Evolutionary conservation across 306 rosid species (phyloP).

Genomic region (Ormosia emarginata): DNA sequence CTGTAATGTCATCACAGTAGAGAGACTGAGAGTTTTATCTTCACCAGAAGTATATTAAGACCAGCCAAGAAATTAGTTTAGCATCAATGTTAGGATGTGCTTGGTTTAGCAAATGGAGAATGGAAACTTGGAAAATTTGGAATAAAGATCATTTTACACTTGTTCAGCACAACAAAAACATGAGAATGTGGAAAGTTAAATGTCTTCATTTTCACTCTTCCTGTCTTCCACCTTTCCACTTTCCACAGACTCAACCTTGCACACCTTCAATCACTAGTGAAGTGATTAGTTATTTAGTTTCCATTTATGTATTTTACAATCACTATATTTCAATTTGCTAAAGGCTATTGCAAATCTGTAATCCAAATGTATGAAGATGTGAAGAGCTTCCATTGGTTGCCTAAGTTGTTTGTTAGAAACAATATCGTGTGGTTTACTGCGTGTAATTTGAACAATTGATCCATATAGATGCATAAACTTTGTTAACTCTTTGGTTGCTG

Average conservation of each 20-base stretch:
- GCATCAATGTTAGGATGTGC: background rate
- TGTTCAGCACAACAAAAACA: background rate
- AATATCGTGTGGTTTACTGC: background rate
- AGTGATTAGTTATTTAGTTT: background rate
- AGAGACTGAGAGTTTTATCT: background rate
- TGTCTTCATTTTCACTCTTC: background rate
- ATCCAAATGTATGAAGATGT: background rate
- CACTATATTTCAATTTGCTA: background rate
- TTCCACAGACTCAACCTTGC: background rate
- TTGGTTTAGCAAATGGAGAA: background rate
- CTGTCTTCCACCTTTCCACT: background rate
- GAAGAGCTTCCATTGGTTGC: background rate
- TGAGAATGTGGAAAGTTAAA: background rate
- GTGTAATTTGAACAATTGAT: background rate
- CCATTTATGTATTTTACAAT: background rate
- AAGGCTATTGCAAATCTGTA: background rate
- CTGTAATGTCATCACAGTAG: background rate
- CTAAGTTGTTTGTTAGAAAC: background rate
- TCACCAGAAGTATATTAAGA: background rate
- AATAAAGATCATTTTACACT: background rate
- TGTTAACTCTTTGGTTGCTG: constrained; percentile 3
- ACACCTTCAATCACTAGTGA: background rate
- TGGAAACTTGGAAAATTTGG: background rate
- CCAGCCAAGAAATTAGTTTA: background rate
- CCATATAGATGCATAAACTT: background rate